Evolutionary conservation across 1,284 basidiomycete genomes (phyloP).

Genomic region (Pseudomicrostroma phylloplanum): DNA sequence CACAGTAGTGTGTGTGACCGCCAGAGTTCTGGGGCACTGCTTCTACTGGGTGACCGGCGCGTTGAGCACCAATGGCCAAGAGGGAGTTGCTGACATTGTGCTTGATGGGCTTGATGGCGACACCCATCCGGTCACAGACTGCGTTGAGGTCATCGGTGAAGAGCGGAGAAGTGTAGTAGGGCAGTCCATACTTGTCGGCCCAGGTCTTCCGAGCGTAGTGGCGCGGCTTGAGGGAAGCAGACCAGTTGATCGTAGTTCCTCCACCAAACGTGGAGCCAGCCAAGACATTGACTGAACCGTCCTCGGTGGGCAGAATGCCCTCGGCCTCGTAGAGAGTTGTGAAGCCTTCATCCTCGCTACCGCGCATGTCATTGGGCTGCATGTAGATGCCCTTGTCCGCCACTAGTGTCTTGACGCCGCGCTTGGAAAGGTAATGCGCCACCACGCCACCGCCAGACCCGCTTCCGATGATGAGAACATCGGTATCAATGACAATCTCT

Average conservation of each 20-base stretch:
- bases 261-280: constrained; percentile 54
- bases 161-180: constrained; percentile 48
- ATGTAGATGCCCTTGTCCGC: constrained; percentile 54
- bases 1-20: constrained; percentile 52
- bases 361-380: constrained; percentile 46
- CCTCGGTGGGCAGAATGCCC: constrained; percentile 51
- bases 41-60: constrained; percentile 47
- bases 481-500: constrained; percentile 40
- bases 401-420: constrained; percentile 51
- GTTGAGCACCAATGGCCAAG: constrained; percentile 46
- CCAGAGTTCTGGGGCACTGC: constrained; percentile 52
- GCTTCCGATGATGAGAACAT: constrained; percentile 53
- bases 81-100: constrained; percentile 51
- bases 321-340: constrained; percentile 51
- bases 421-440: constrained; percentile 47
- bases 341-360: constrained; percentile 50
- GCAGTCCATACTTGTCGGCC: constrained; percentile 50
- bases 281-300: constrained; percentile 51
- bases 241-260: constrained; percentile 56
- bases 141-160: constrained; percentile 51
- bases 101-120: constrained; percentile 45
- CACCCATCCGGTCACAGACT: constrained; percentile 52
- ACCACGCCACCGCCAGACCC: constrained; percentile 54
- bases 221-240: constrained; percentile 52
- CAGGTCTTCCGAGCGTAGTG: constrained; percentile 52